phyloP scores from a whole-genome alignment of 192 early-diverging fungal species.

The Chytriomyces confervae region DNA sequence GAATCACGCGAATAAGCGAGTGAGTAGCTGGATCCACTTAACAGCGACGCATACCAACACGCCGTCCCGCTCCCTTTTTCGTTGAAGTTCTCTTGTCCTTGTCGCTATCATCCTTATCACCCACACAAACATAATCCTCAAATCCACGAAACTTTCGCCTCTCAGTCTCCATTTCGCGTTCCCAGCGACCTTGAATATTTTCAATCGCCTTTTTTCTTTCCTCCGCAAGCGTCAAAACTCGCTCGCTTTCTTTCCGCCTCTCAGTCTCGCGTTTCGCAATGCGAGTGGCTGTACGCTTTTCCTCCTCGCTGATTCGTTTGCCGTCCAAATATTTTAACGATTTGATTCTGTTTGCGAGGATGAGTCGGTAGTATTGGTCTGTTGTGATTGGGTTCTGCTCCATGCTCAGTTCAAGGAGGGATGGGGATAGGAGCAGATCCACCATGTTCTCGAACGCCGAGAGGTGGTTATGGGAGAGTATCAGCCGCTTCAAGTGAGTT shows the following conservation, averaged over 20 bases:
- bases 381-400: slow-evolving; percentile 44
- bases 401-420: slow-evolving; percentile 39
- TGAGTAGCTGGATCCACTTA: neutral
- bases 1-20: too few relatives aligned
- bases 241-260: slow-evolving; percentile 47
- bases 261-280: slow-evolving; percentile 54
- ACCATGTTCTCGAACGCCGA: slow-evolving; percentile 42
- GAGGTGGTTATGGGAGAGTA: slow-evolving; percentile 45
- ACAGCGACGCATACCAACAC: neutral
- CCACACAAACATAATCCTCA: neutral
- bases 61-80: neutral
- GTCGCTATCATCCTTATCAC: neutral
- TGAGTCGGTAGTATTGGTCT: slow-evolving; percentile 44
- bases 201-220: slow-evolving; percentile 40
- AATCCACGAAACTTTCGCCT: neutral
- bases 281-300: slow-evolving; percentile 45
- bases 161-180: slow-evolving; percentile 23
- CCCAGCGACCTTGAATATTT: slow-evolving; percentile 39
- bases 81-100: neutral
- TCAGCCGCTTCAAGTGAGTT: slow-evolving; percentile 35
- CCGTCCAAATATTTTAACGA: slow-evolving; percentile 56
- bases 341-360: slow-evolving; percentile 46
- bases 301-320: slow-evolving; percentile 54
- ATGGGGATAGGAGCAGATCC: slow-evolving; percentile 31
- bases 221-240: slow-evolving; percentile 35